A percentile compares a stretch with the other conserved stretches of the same genome.
Evolutionary conservation across 75 land plant species (phyloP).

Genomic region (Cunninghamia lanceolata): DNA sequence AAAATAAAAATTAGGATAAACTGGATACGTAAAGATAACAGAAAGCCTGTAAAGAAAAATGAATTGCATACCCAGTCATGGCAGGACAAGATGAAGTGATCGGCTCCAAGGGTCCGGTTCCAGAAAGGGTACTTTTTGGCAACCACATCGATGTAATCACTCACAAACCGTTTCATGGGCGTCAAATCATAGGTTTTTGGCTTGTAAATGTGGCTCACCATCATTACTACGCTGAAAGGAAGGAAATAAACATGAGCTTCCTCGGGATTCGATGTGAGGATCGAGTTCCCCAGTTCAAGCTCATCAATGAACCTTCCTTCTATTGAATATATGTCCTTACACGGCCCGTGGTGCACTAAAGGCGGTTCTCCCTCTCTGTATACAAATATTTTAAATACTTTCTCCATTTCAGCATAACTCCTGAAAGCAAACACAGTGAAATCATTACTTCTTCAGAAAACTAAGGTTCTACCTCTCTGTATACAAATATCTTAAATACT

Average conservation of each 20-base stretch:
- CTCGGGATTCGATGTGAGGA: conserved; percentile 32
- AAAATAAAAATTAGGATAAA: too few species aligned
- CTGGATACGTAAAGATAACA: too few species aligned
- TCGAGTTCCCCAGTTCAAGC: conserved; percentile 37
- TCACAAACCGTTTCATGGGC: conserved; percentile 38
- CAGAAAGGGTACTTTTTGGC: conserved; percentile 63
- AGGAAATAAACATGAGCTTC: conserved; percentile 48
- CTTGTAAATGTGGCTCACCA: conserved; percentile 64
- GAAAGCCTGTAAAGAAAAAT: too few species aligned
- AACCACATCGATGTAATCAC: conserved; percentile 59
- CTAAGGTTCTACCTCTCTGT: conserved; percentile 67
- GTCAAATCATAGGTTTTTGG: conserved; percentile 29
- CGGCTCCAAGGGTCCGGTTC: conserved; percentile 76
- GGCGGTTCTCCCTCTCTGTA: conserved; percentile 90
- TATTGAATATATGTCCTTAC: conserved; percentile 75
- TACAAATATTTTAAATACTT: conserved; percentile 70
- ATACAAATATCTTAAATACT: conserved; percentile 76
- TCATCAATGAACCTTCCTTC: conserved; percentile 72
- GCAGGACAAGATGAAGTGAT: conserved; percentile 94
- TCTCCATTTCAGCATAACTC: conserved; percentile 96
- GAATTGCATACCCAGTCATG: conserved; percentile 81
- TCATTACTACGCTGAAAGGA: conserved; percentile 68
- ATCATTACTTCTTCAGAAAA: neutral
- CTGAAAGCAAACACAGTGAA: conserved; percentile 22
- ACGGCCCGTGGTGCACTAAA: conserved; percentile 82